Evolutionary conservation across 139 green algal species (phyloP), one percentile per base, ranked within the genome.

Genomic region (Mychonastes homosphaera): DNA sequence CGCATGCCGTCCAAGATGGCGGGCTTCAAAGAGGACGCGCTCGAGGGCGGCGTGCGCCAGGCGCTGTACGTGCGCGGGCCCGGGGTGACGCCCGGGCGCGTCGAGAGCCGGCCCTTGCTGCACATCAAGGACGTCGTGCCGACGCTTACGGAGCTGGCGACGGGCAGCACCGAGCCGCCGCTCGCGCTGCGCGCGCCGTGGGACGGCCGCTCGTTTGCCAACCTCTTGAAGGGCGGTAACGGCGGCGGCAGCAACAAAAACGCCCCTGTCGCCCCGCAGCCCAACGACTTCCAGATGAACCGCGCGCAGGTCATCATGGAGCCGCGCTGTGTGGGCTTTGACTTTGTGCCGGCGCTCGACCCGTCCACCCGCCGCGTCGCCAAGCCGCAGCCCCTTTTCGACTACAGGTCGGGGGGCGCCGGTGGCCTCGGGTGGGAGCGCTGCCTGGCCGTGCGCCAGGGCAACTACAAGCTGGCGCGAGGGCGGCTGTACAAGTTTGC

Each of bases 1-100:
- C 57, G 57, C 32, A 64, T 64, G 57, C 57, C 57, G 19, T 56
- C 45, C 8, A 34, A 35, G 15, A 64, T 64, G 57, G 33, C 46
- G 24, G 57, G 30, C 33, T 56, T 48, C 30, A 64, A 64, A 33
- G 33, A 35, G 1, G 13, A 24, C 21, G 46, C 56, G 7, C 12
- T 29, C 8, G 57, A 64, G 28, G 57, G 57, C 2, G 57, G 57
- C 57, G 47, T 56, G n/a, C 57, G 57, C 45, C 55, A 56, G 24
- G 55, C 29, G 16, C 57, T 64, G 10, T 24, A 24, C 7, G 45
- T 56, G n/a, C 5, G 46, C n/a, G 57, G 57, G 18, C 57, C 57
- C 10, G 57, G 57, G 6, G 33, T 64, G 19, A 44, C 45, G 29
- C 45, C 28, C 2, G 57, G 57, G 15, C 33, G 35, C 19, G n/a